Evolutionary conservation across 176 grass and related monocot genomes (phyloP).

Genomic region (Oryza meyeriana): DNA sequence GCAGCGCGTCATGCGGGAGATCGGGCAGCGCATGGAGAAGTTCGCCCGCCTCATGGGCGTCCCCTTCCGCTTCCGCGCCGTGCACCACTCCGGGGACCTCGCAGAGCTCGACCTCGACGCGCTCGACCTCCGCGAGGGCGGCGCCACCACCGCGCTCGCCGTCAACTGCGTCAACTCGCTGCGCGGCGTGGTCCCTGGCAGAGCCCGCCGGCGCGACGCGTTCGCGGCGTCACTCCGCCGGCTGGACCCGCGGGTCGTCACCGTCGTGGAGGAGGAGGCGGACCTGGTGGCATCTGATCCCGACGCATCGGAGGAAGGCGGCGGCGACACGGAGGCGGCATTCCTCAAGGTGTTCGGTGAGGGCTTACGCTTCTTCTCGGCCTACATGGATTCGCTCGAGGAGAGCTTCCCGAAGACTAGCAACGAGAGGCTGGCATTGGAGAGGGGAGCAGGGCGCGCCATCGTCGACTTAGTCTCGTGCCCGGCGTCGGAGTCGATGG

Average conservation of each 20-base stretch:
- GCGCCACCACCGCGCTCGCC: conserved; percentile 53
- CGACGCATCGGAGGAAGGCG: conserved; percentile 9
- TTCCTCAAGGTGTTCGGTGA: conserved; percentile 90
- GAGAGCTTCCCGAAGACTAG: conserved; percentile 85
- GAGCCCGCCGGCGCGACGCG: conserved; percentile 44
- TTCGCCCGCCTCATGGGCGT: conserved; percentile 98
- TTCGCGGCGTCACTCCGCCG: conserved; percentile 52
- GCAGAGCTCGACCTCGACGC: conserved; percentile 76
- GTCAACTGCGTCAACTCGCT: conserved; percentile 87
- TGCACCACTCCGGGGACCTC: conserved; percentile 82
- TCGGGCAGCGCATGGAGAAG: conserved; percentile 96
- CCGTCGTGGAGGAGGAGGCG: conserved; percentile 91
- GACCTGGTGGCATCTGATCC: conserved; percentile 51
- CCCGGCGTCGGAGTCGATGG: conserved; percentile 64
- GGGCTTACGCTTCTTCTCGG: conserved; percentile 83
- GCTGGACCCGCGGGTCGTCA: conserved; percentile 76
- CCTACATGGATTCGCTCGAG: conserved; percentile 89
- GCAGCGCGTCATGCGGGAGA: conserved; percentile 94
- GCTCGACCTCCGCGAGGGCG: conserved; percentile 58
- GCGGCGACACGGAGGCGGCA: conserved; percentile 53
- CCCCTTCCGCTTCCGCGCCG: conserved; percentile 79
- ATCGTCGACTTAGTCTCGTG: conserved; percentile 88
- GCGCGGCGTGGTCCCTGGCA: conserved; percentile 52
- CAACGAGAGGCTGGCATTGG: conserved; percentile 84
- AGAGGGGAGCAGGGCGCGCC: conserved; percentile 71